Base-by-base conservation (phyloP, 306 rosid genomes). In the Cercis canadensis region DNA sequence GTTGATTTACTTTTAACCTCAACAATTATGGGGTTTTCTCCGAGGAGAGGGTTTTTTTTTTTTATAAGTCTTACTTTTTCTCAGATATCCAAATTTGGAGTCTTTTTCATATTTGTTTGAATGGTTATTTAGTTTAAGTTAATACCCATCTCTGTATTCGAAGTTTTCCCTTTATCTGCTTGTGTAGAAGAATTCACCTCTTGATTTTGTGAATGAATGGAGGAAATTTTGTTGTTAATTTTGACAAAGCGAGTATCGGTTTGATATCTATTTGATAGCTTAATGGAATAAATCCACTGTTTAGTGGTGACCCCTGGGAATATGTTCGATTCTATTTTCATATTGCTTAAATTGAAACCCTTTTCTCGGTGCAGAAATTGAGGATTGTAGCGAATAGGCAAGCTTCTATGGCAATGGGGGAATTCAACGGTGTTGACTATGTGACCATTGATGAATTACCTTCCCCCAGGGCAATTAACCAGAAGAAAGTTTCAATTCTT, bases 401-500 rank as follows among this genome's bases (percentile, higher is more conserved):
- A 79, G 62, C 72, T 51, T 78, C 73, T 34, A 18, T 29, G 66
- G 57, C 82, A 68, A 90, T 90, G 98, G 87, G 92, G 75, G 83
- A 66, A 51, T 0, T 54, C 67, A 57, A 67, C 40, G 69, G 72
- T 39, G 80, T 44, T 33, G 84, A 47, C 51, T 85, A 83, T 12
- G 85, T 78, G 8, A 6, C 92, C 0, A 77, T 88, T n/a, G 80
- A 75, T 49, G 98, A 85, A 40, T 54, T 36, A 29, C 86, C 85
- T 68, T 34, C 89, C 51, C 77, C 86, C 13, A 78, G 63, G 61
- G 46, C 55, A 62, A 78, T 74, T 81, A 87, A 67, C 58, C 13
- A 68, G 45, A 82, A 72, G 74, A 88, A 88, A 75, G 84, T 92
- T 77, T 88, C 97, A 6, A 73, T 87, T 54, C 65, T 93, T 57